Conservation (phyloP, 2,329 filamentous ascomycete species). For the Talaromyces pinophilus region DNA sequence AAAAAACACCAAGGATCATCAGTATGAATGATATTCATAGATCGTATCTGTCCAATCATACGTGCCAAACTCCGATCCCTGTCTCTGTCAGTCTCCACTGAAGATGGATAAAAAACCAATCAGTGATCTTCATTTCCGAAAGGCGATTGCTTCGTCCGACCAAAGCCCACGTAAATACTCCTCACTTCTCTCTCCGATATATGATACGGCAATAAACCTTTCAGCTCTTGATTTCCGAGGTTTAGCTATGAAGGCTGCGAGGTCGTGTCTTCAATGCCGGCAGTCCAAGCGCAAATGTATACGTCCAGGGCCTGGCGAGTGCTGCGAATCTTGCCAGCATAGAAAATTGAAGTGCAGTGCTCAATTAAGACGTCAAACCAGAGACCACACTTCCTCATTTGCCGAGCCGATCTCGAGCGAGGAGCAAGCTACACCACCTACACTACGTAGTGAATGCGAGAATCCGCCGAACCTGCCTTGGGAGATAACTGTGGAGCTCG, state of each 20-base stretch:
- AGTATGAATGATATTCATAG: not conserved
- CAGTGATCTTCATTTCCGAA: not conserved
- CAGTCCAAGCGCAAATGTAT: not conserved
- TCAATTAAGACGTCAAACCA: not conserved
- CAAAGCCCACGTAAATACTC: not conserved
- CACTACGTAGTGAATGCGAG: not conserved
- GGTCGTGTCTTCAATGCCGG: not conserved
- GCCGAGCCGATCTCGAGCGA: not conserved
- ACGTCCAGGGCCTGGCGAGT: not conserved
- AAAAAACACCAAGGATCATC: not conserved
- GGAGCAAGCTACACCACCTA: not conserved
- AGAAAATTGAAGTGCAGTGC: not conserved
- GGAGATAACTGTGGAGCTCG: not conserved
- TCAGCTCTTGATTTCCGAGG: not conserved
- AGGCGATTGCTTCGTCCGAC: not conserved
- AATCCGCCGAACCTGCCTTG: not conserved
- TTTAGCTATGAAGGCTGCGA: not conserved
- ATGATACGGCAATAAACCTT: not conserved
- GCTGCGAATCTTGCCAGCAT: not conserved
- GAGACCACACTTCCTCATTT: not conserved
- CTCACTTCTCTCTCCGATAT: not conserved
- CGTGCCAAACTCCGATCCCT: not conserved
- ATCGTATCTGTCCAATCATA: not conserved
- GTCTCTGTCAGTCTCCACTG: not conserved
- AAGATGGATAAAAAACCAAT: not conserved